Conservation (phyloP, 148 eudicot species). For the Persicaria maculosa region DNA sequence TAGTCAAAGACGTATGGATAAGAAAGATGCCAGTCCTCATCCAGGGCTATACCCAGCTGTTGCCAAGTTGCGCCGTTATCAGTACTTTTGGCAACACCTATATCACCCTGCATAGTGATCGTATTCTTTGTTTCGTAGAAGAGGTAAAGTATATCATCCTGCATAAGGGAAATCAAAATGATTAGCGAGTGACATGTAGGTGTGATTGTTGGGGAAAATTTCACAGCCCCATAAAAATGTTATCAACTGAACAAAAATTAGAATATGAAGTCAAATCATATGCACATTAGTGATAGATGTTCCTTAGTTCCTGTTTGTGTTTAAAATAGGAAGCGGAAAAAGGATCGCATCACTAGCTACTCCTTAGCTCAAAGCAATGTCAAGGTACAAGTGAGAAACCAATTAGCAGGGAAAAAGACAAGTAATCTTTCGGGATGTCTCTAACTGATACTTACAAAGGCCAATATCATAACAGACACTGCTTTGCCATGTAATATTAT, state of each 20-base stretch:
- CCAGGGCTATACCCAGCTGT: slow-evolving; percentile 80
- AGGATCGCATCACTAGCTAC: neutral
- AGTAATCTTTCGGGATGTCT: neutral
- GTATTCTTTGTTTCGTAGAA: slow-evolving; percentile 89
- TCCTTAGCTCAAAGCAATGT: neutral
- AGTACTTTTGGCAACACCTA: slow-evolving; percentile 80
- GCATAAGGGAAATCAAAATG: slow-evolving; percentile 15
- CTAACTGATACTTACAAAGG: neutral
- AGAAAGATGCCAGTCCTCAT: slow-evolving; percentile 98
- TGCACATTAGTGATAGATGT: too few species aligned
- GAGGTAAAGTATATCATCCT: slow-evolving; percentile 66
- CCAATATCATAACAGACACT: neutral
- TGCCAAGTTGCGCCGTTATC: slow-evolving; percentile 94
- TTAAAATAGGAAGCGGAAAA: neutral
- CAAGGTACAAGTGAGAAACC: neutral
- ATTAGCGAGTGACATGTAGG: neutral
- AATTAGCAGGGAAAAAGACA: neutral
- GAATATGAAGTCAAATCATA: neutral
- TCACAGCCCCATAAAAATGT: neutral
- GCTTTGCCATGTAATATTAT: too few species aligned
- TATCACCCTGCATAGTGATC: slow-evolving; percentile 90
- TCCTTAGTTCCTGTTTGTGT: too few species aligned
- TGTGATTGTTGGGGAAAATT: neutral
- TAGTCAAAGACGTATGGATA: slow-evolving; percentile 75
- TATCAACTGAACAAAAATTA: neutral